These are phyloP conservation scores for Claviceps maximensis DNA, from an alignment of 2,329 filamentous ascomycete genomes.

Conservation along the genomic window DNA sequence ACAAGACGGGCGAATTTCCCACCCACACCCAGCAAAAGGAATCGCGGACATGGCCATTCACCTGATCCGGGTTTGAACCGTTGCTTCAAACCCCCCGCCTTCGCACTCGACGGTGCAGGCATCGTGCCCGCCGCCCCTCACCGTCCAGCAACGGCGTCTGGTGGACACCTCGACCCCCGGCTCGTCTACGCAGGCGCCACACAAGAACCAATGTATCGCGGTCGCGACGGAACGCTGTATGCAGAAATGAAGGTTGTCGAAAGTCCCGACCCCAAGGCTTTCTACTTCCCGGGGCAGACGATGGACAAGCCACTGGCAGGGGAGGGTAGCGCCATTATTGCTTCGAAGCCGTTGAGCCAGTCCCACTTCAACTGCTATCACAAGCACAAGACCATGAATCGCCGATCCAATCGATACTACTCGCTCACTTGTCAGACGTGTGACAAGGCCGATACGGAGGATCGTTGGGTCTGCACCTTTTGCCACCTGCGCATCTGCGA, in stretches of 20 bases:
- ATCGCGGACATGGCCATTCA: conserved; percentile 6
- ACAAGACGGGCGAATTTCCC: conserved; percentile 6
- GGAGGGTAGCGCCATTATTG: conserved; percentile 25
- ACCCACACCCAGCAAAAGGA: conserved; percentile 9
- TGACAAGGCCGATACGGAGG: conserved; percentile 28
- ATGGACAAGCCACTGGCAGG: conserved; percentile 13
- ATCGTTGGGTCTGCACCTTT: conserved; percentile 35
- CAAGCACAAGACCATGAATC: conserved; percentile 33
- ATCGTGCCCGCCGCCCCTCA: not conserved
- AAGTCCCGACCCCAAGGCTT: conserved; percentile 22
- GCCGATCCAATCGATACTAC: conserved; percentile 34
- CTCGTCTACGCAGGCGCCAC: conserved; percentile 20
- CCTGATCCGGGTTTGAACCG: not conserved
- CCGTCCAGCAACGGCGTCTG: conserved; percentile 11
- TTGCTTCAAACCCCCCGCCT: not conserved
- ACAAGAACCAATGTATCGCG: conserved; percentile 22
- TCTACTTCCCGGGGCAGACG: conserved; percentile 24
- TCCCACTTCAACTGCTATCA: conserved; percentile 34
- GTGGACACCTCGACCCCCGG: conserved; percentile 17
- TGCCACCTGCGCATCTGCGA: conserved; percentile 40
- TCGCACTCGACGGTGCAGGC: not conserved
- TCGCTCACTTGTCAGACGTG: conserved; percentile 42
- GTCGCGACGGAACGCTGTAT: conserved; percentile 27
- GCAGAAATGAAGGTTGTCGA: conserved; percentile 25
- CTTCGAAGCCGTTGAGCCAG: conserved; percentile 30